A percentile compares a stretch with the other conserved stretches of the same genome.
Evolutionary conservation across 2,329 filamentous ascomycete genomes (phyloP).

Genomic region (Arthrobotrys musiformis): DNA sequence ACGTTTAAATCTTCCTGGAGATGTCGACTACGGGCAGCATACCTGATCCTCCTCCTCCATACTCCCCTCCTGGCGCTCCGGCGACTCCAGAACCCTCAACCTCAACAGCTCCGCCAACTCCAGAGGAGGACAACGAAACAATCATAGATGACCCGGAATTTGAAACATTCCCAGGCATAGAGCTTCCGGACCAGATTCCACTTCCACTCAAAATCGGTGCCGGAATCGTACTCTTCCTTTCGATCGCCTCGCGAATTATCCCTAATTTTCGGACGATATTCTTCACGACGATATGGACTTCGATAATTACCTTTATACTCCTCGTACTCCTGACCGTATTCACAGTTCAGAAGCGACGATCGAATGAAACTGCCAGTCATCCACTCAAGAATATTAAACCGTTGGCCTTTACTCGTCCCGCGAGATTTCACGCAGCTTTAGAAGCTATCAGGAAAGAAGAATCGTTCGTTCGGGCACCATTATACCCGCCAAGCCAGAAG

Average conservation of each 20-base stretch:
- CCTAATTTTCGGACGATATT: slow-evolving; percentile 54
- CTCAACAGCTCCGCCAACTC: not conserved
- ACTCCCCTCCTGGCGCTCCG: slow-evolving; percentile 47
- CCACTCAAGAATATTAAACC: slow-evolving; percentile 57
- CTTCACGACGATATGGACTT: slow-evolving; percentile 53
- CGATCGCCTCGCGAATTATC: slow-evolving; percentile 46
- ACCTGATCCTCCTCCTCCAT: slow-evolving; percentile 54
- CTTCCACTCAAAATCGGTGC: slow-evolving; percentile 50
- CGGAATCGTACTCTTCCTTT: slow-evolving; percentile 52
- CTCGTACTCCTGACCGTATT: slow-evolving; percentile 20
- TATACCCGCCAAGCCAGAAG: slow-evolving; percentile 79
- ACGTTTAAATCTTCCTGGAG: slow-evolving; percentile 45
- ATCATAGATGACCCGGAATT: slow-evolving; percentile 12
- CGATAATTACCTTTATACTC: slow-evolving; percentile 42
- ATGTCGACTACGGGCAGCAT: slow-evolving; percentile 56
- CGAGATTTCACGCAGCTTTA: slow-evolving; percentile 55
- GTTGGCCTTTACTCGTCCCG: slow-evolving; percentile 56
- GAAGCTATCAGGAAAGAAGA: slow-evolving; percentile 56
- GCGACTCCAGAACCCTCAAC: slow-evolving; percentile 21
- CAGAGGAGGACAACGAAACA: slow-evolving; percentile 9
- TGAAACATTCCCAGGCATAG: slow-evolving; percentile 31
- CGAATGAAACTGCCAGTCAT: slow-evolving; percentile 46
- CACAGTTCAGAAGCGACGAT: slow-evolving; percentile 29
- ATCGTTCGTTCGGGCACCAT: slow-evolving; percentile 63
- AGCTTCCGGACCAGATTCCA: slow-evolving; percentile 48